phyloP scores from a whole-genome alignment of 2,329 filamentous ascomycete species.

The Claviceps sp. region DNA sequence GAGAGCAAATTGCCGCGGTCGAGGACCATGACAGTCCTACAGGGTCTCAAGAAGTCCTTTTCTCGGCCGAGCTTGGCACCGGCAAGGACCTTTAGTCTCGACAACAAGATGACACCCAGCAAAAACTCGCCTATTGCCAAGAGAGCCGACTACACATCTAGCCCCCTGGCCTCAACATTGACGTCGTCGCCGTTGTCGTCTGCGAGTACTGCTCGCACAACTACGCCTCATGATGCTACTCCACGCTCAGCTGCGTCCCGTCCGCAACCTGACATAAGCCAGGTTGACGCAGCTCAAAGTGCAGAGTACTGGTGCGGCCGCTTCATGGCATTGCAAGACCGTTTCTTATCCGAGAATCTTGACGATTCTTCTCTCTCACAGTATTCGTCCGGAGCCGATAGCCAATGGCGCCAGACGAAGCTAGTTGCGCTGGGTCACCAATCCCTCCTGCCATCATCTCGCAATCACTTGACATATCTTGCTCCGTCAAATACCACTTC shows the following conservation, averaged over 20 bases:
- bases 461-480: slow-evolving; percentile 14
- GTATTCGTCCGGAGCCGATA: neutral
- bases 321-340: slow-evolving; percentile 43
- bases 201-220: neutral
- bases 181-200: neutral
- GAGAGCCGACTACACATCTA: neutral
- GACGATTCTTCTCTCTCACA: slow-evolving; percentile 4
- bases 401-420: neutral
- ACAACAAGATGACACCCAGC: slow-evolving; percentile 5
- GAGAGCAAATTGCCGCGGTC: slow-evolving; percentile 27
- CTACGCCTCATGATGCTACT: neutral
- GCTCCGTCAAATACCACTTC: slow-evolving; percentile 21
- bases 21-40: slow-evolving; percentile 30
- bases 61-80: slow-evolving; percentile 20
- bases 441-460: neutral
- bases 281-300: slow-evolving; percentile 29
- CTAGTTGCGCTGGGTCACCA: neutral
- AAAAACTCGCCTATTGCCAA: neutral
- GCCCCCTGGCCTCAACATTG: neutral
- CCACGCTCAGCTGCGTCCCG: slow-evolving; percentile 1
- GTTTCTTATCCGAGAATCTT: slow-evolving; percentile 18
- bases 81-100: slow-evolving; percentile 10
- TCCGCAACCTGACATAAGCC: slow-evolving; percentile 12
- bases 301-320: slow-evolving; percentile 49
- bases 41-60: slow-evolving; percentile 31